Conservation (phyloP, 495 filamentous ascomycete species). For the Cudoniella acicularis region DNA sequence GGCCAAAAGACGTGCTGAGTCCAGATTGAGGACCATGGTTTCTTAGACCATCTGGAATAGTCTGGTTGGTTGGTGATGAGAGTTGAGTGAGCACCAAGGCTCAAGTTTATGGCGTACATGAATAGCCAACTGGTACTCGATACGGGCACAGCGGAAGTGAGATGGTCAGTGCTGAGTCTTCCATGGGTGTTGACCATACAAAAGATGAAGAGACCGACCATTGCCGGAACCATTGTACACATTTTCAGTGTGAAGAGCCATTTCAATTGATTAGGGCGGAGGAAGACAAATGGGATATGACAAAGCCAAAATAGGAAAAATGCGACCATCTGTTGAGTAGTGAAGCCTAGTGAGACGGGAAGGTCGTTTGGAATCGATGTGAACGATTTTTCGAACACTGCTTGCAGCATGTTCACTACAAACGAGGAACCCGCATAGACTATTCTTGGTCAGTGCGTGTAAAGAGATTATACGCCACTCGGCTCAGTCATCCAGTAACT, state of each 20-base stretch:
- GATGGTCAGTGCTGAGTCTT: not conserved
- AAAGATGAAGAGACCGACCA: conserved; percentile 10
- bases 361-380: not conserved
- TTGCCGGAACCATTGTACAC: conserved; percentile 3
- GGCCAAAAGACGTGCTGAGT: conserved; percentile 5
- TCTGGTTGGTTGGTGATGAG: conserved; percentile 1
- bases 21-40: not conserved
- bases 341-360: not conserved
- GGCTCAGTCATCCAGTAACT: too few species aligned
- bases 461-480: not conserved
- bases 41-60: not conserved
- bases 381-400: not conserved
- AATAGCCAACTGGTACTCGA: not conserved
- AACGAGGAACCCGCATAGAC: not conserved
- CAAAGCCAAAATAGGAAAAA: conserved; percentile 43
- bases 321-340: conserved; percentile 29
- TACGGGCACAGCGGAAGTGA: not conserved
- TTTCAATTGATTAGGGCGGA: conserved; percentile 14
- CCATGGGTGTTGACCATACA: not conserved
- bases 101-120: conserved; percentile 6
- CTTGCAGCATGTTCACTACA: not conserved
- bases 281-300: conserved; percentile 32
- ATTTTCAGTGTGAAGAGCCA: conserved; percentile 14
- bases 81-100: not conserved
- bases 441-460: not conserved